phyloP scores from a whole-genome alignment of 2,329 filamentous ascomycete genomes.

The Fusarium devonianum region DNA sequence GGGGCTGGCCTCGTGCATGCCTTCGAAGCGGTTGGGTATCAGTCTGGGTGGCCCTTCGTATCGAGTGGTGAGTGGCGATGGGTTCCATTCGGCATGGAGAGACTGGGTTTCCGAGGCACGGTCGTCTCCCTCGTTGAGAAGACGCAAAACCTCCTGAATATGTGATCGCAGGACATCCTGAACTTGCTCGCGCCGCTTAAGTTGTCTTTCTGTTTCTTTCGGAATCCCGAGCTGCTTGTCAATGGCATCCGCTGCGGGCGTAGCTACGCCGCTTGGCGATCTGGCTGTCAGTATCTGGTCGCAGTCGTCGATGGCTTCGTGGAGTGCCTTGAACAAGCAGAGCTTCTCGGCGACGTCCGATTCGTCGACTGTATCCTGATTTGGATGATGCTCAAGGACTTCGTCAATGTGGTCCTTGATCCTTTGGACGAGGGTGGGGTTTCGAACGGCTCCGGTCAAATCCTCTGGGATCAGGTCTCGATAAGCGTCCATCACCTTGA shows the following conservation, averaged over 20 bases:
- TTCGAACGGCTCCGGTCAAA: slow-evolving; percentile 28
- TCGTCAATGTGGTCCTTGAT: slow-evolving; percentile 40
- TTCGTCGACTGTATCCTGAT: slow-evolving; percentile 15
- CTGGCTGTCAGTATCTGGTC: slow-evolving; percentile 54
- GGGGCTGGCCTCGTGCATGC: slow-evolving; percentile 55
- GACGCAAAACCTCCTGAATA: slow-evolving; percentile 55
- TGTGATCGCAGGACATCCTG: slow-evolving; percentile 58
- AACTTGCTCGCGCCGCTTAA: slow-evolving; percentile 48
- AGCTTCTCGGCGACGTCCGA: slow-evolving; percentile 40
- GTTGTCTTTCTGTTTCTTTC: slow-evolving; percentile 32
- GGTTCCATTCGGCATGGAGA: slow-evolving; percentile 28
- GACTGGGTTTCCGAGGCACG: slow-evolving; percentile 38
- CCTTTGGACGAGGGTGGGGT: slow-evolving; percentile 31
- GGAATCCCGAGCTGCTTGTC: neutral
- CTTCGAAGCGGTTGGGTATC: slow-evolving; percentile 48
- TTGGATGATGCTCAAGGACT: slow-evolving; percentile 32
- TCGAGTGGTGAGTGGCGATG: slow-evolving; percentile 15
- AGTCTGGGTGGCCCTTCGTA: slow-evolving; percentile 19
- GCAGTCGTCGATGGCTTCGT: slow-evolving; percentile 51
- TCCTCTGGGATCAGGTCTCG: slow-evolving; percentile 38
- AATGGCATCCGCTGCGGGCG: slow-evolving; percentile 9
- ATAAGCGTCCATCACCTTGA: slow-evolving; percentile 52
- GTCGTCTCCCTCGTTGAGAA: slow-evolving; percentile 53
- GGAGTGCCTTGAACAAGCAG: slow-evolving; percentile 49
- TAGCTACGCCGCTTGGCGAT: slow-evolving; percentile 23